phyloP scores from a whole-genome alignment of 805 yeast genomes.

The Sugiyamaella floridensis region DNA sequence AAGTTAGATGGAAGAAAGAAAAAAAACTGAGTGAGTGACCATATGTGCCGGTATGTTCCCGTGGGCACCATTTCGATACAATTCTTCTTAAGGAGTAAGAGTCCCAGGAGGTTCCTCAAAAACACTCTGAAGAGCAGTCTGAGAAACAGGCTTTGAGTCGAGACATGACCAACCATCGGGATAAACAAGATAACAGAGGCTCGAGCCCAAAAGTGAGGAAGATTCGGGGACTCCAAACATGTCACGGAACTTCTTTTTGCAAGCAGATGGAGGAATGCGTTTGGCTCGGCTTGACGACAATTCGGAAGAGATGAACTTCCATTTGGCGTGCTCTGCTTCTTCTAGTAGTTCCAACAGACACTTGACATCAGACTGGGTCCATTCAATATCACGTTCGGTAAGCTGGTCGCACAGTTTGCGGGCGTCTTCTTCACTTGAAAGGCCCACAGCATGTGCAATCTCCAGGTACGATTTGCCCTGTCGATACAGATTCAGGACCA shows the following conservation, averaged over 20 bases:
- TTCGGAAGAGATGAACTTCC: slow-evolving; percentile 48
- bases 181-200: slow-evolving; percentile 45
- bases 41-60: too few species aligned
- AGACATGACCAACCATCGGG: slow-evolving; percentile 42
- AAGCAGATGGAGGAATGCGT: slow-evolving; percentile 46
- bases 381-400: slow-evolving; percentile 18
- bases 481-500: slow-evolving; percentile 52
- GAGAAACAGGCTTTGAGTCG: slow-evolving; percentile 18
- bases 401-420: slow-evolving; percentile 10
- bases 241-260: slow-evolving; percentile 47
- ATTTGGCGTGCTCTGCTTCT: slow-evolving; percentile 50
- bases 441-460: slow-evolving; percentile 55
- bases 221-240: slow-evolving; percentile 50
- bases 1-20: too few species aligned
- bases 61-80: too few species aligned
- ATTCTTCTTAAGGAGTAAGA: neutral
- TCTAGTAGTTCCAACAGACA: slow-evolving; percentile 42
- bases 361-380: slow-evolving; percentile 41
- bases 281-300: slow-evolving; percentile 29
- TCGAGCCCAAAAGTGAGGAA: slow-evolving; percentile 41
- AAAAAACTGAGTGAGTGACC: too few species aligned
- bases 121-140: slow-evolving; percentile 11
- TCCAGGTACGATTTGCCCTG: slow-evolving; percentile 66
- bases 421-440: slow-evolving; percentile 42
- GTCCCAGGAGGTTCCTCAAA: slow-evolving; percentile 3